Evolutionary conservation across 163 green algal species (phyloP).

Genomic region (Chlorella variabilis): DNA sequence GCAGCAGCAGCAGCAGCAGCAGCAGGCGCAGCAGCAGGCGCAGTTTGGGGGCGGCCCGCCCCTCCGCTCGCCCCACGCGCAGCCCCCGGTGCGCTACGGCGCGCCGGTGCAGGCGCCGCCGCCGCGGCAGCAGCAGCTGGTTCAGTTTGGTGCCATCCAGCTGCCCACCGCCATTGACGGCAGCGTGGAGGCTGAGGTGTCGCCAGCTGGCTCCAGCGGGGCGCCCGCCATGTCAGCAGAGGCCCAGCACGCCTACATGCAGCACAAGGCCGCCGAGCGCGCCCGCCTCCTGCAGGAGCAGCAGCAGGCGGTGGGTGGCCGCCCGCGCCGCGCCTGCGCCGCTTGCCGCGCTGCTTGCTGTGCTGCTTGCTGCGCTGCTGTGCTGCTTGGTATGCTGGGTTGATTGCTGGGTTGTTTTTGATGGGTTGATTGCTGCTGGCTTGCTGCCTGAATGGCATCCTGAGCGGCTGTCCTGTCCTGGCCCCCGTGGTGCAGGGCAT

Average conservation of each 20-base stretch:
- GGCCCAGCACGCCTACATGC: conserved; percentile 39
- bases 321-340: too few species aligned
- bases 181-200: conserved; percentile 33
- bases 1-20: neutral
- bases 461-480: too few species aligned
- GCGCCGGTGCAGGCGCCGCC: too few species aligned
- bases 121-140: neutral
- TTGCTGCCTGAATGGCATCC: too few species aligned
- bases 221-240: conserved; percentile 4
- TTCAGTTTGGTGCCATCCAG: conserved; percentile 47
- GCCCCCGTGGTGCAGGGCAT: neutral
- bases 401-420: neutral
- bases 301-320: neutral
- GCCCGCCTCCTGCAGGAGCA: conserved; percentile 23
- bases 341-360: neutral
- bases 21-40: neutral
- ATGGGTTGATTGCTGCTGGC: neutral
- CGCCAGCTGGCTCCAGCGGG: neutral
- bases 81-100: too few species aligned
- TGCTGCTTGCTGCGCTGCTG: neutral
- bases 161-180: conserved; percentile 50
- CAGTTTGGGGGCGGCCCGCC: neutral
- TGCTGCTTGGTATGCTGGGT: neutral
- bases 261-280: conserved; percentile 21
- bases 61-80: too few species aligned